Percentiles rank a stretch among this genome's conserved stretches.
Evolutionary conservation across 192 early-diverging fungal genomes (phyloP).

Genomic region (Rhizoclosmatium sp.): DNA sequence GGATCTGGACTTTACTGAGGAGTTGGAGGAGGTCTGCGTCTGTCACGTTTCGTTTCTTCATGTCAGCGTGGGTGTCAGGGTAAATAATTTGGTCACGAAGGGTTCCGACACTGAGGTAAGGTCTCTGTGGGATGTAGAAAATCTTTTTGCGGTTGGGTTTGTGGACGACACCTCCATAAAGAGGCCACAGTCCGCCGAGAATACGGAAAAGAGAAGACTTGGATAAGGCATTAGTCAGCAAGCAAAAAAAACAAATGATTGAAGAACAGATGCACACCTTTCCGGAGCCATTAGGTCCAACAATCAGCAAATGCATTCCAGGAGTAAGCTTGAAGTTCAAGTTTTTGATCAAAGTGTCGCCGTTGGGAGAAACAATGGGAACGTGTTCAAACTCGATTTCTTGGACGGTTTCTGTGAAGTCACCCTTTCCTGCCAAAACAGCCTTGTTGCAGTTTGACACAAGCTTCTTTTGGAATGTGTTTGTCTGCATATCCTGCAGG

Average conservation of each 20-base stretch:
- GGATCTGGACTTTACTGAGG: constrained; percentile 84
- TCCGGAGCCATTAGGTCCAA: constrained; percentile 86
- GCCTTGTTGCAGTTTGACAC: constrained; percentile 43
- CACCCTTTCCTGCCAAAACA: constrained; percentile 38
- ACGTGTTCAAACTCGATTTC: constrained; percentile 51
- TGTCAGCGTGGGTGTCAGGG: constrained; percentile 86
- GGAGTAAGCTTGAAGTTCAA: constrained; percentile 89
- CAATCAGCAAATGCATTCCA: constrained; percentile 90
- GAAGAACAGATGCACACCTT: constrained; percentile 57
- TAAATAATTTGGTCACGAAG: constrained; percentile 98
- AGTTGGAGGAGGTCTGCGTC: constrained; percentile 83
- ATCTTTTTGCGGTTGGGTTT: constrained; percentile 75
- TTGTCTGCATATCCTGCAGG: constrained; percentile 69
- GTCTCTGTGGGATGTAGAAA: constrained; percentile 98
- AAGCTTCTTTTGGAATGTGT: constrained; percentile 50
- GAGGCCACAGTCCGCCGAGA: constrained; percentile 94
- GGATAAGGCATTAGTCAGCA: neutral
- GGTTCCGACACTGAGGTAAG: constrained; percentile 94
- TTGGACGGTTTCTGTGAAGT: constrained; percentile 11
- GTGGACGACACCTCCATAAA: constrained; percentile 74
- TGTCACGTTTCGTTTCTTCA: constrained; percentile 71
- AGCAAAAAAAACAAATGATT: constrained; percentile 3
- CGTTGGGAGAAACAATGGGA: constrained; percentile 58
- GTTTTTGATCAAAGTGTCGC: constrained; percentile 68
- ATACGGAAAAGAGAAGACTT: constrained; percentile 93